Conservation (phyloP, 2,329 filamentous ascomycete species). For the Claviceps maximensis region DNA sequence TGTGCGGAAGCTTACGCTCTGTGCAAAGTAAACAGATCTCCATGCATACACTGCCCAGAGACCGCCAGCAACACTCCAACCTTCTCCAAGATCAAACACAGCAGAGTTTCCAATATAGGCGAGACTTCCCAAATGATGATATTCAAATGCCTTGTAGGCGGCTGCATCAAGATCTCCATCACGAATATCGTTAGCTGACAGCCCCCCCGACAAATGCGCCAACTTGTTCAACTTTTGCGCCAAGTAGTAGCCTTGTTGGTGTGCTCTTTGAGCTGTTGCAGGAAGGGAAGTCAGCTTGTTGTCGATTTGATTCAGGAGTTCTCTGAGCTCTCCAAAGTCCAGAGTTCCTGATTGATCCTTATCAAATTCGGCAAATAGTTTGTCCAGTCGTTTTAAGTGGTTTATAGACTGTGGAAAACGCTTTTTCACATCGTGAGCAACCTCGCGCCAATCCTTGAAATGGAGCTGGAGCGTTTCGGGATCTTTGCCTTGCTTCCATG, state of each 20-base stretch:
- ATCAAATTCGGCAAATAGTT: slow-evolving; percentile 84
- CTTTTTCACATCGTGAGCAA: slow-evolving; percentile 72
- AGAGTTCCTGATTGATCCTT: slow-evolving; percentile 85
- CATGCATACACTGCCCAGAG: slow-evolving; percentile 91
- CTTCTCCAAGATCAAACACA: slow-evolving; percentile 76
- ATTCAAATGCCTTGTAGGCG: slow-evolving; percentile 89
- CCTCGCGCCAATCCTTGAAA: slow-evolving; percentile 76
- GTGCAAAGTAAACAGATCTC: slow-evolving; percentile 92
- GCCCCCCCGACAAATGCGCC: slow-evolving; percentile 59
- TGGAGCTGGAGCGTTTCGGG: slow-evolving; percentile 77
- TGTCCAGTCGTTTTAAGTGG: slow-evolving; percentile 80
- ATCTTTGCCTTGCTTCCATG: slow-evolving; percentile 84
- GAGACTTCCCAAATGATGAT: slow-evolving; percentile 78
- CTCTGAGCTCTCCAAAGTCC: slow-evolving; percentile 81
- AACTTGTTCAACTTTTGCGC: slow-evolving; percentile 91
- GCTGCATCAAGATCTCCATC: slow-evolving; percentile 88
- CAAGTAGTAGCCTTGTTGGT: slow-evolving; percentile 90
- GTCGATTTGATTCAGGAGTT: slow-evolving; percentile 86
- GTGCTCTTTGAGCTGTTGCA: slow-evolving; percentile 88
- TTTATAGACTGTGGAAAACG: slow-evolving; percentile 83
- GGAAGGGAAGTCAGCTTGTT: slow-evolving; percentile 87
- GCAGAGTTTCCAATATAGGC: slow-evolving; percentile 96
- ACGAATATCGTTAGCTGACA: slow-evolving; percentile 65
- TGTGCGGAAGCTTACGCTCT: slow-evolving; percentile 88
- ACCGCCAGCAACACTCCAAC: slow-evolving; percentile 67